phyloP scores from a whole-genome alignment of 495 filamentous ascomycete species.

The Rhizodiscina lignyota region DNA sequence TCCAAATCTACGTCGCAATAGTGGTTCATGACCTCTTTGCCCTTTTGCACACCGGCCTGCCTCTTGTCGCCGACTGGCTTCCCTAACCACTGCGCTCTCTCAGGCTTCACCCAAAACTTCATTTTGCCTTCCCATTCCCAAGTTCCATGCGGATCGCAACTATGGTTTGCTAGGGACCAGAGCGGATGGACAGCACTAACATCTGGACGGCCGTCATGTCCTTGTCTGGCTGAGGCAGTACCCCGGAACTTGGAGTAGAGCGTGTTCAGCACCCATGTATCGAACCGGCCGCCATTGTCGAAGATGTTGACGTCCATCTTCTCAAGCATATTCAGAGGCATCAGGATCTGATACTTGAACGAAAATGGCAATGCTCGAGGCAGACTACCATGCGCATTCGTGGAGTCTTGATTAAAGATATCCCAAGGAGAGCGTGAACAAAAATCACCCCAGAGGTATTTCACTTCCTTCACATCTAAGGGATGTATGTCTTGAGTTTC shows the following conservation, averaged over 20 bases:
- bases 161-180: conserved; percentile 79
- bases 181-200: conserved; percentile 62
- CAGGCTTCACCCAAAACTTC: conserved; percentile 36
- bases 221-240: conserved; percentile 71
- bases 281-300: conserved; percentile 38
- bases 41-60: conserved; percentile 44
- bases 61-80: conserved; percentile 6
- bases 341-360: conserved; percentile 69
- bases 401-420: background rate
- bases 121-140: conserved; percentile 92
- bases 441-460: conserved; percentile 88
- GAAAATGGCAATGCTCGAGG: conserved; percentile 65
- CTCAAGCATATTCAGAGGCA: conserved; percentile 69
- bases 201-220: conserved; percentile 56
- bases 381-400: background rate
- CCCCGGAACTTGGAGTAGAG: conserved; percentile 86
- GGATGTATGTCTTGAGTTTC: conserved; percentile 69
- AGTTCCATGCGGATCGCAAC: conserved; percentile 79
- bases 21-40: conserved; percentile 78
- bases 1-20: conserved; percentile 78
- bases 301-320: conserved; percentile 88
- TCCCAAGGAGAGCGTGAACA: background rate
- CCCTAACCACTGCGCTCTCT: conserved; percentile 29
- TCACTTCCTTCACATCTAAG: conserved; percentile 65
- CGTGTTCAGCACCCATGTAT: conserved; percentile 89